Conservation (phyloP, 2,329 filamentous ascomycete genomes). For the Fusarium mangiferae region DNA sequence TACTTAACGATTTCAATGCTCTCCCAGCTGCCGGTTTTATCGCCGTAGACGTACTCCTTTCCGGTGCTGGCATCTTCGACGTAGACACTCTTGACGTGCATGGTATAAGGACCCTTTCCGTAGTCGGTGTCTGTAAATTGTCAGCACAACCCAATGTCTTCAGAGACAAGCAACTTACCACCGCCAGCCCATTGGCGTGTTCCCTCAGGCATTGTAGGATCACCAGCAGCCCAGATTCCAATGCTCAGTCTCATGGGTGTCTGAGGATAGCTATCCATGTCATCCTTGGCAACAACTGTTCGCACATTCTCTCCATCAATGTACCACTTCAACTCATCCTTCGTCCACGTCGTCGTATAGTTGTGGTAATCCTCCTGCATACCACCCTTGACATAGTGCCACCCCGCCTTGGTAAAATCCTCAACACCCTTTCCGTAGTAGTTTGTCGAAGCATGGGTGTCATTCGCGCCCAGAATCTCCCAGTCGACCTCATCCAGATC, state of each 20-base stretch:
- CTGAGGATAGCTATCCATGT: conserved; percentile 75
- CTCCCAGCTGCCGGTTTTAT: conserved; percentile 68
- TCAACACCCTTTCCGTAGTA: conserved; percentile 81
- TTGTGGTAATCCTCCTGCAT: conserved; percentile 75
- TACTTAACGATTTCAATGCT: conserved; percentile 70
- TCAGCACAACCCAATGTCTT: not conserved
- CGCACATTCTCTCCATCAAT: conserved; percentile 76
- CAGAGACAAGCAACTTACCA: not conserved
- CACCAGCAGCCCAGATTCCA: conserved; percentile 73
- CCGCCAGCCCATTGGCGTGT: conserved; percentile 79
- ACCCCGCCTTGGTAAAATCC: conserved; percentile 70
- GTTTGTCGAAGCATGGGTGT: conserved; percentile 73
- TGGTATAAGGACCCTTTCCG: conserved; percentile 72
- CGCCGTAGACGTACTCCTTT: conserved; percentile 73
- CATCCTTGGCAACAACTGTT: conserved; percentile 69
- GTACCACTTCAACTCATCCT: conserved; percentile 72
- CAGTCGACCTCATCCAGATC: conserved; percentile 90
- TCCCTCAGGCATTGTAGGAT: conserved; percentile 63
- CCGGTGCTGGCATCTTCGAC: conserved; percentile 70
- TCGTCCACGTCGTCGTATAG: conserved; percentile 80
- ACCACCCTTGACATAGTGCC: conserved; percentile 64
- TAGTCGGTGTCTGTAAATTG: conserved; percentile 66
- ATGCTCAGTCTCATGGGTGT: conserved; percentile 78
- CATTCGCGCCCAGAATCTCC: conserved; percentile 79
- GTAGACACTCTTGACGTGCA: conserved; percentile 73